phyloP scores from a whole-genome alignment of 371 early-diverging fungal genomes.

The Mucor mucedo region DNA sequence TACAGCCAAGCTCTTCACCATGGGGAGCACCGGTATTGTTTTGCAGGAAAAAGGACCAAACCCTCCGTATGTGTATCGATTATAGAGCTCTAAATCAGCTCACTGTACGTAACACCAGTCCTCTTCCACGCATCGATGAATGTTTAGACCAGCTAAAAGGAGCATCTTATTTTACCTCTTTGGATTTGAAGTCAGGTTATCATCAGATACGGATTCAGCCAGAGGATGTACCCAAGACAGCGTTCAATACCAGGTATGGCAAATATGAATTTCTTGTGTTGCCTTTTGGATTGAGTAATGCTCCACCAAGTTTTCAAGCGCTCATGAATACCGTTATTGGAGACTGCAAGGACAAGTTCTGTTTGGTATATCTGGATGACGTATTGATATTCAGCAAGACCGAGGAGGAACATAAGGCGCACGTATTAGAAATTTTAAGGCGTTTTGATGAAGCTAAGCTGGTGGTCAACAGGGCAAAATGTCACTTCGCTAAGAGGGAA shows the following conservation, averaged over 20 bases:
- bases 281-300: constrained; percentile 56
- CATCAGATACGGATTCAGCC: constrained; percentile 18
- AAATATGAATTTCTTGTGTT: constrained; percentile 53
- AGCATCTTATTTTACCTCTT: constrained; percentile 13
- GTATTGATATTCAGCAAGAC: constrained; percentile 55
- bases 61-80: constrained; percentile 42
- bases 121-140: constrained; percentile 38
- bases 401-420: constrained; percentile 41
- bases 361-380: constrained; percentile 59
- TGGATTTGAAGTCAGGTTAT: constrained; percentile 22
- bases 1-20: too few relatives aligned
- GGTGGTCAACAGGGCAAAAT: constrained; percentile 54
- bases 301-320: constrained; percentile 51
- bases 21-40: constrained; percentile 48
- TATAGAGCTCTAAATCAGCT: constrained; percentile 46
- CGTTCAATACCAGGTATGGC: constrained; percentile 44
- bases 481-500: constrained; percentile 38
- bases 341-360: constrained; percentile 40
- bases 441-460: constrained; percentile 35
- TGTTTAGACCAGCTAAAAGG: constrained; percentile 29
- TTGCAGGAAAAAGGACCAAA: constrained; percentile 50
- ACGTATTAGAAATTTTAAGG: constrained; percentile 40
- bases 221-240: constrained; percentile 29
- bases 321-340: constrained; percentile 46
- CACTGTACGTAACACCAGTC: constrained; percentile 31